Evolutionary conservation across 306 rosid genomes (phyloP).

Genomic region (Cyamopsis tetragonoloba): DNA sequence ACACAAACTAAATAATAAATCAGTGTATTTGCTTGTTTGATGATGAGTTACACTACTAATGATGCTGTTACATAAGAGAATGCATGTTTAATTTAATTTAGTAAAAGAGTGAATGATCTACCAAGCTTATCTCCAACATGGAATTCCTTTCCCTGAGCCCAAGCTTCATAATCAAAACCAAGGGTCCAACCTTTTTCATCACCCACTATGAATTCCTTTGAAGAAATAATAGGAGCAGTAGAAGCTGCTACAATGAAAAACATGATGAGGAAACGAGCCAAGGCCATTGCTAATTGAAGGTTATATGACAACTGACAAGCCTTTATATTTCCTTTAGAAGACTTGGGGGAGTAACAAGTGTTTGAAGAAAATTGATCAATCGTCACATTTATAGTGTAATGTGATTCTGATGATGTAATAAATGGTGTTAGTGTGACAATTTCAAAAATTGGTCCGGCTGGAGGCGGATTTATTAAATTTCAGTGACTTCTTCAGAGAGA

Average conservation of each 20-base stretch:
- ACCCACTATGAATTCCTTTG: constrained; percentile 43
- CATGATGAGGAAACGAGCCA: no score
- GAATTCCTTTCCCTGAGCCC: constrained; percentile 42
- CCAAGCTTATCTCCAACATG: constrained; percentile 46
- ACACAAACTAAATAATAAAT: no score
- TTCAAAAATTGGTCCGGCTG: background rate
- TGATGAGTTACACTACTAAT: no score
- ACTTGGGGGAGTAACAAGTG: background rate
- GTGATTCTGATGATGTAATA: background rate
- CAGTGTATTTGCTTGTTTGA: no score
- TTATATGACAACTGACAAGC: no score
- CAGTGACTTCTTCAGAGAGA: background rate
- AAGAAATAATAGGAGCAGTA: no score
- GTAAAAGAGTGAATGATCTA: background rate
- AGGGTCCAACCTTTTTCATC: constrained; percentile 39
- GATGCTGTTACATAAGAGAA: no score
- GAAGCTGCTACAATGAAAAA: no score
- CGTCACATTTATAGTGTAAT: background rate
- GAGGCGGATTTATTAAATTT: background rate
- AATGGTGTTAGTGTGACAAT: background rate
- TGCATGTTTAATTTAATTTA: no score
- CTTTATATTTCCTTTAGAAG: background rate
- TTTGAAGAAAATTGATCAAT: background rate
- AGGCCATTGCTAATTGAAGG: no score
- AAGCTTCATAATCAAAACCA: constrained; percentile 24